phyloP scores from a whole-genome alignment of 2,329 filamentous ascomycete species.

The Colletotrichum caudatum region DNA sequence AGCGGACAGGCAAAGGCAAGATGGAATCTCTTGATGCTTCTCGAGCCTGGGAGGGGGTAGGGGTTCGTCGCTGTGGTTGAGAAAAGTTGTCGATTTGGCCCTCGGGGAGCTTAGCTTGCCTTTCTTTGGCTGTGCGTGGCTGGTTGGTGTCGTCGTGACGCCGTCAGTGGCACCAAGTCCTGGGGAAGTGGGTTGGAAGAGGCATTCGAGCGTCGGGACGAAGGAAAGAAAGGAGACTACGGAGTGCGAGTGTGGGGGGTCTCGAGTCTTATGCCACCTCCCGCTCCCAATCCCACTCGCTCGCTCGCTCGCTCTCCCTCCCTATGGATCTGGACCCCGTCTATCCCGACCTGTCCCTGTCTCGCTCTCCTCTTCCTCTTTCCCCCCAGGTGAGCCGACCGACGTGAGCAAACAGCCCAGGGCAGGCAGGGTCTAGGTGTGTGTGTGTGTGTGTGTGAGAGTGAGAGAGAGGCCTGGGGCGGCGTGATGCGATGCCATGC shows the following conservation, averaged over 20 bases:
- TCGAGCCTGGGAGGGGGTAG: constrained; percentile 7
- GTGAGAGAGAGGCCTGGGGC: constrained; percentile 25
- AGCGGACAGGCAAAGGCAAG: constrained; percentile 4
- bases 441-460: constrained; percentile 26
- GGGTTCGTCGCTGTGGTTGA: not conserved
- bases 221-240: constrained; percentile 15
- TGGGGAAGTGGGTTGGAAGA: constrained; percentile 38
- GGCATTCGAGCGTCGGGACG: constrained; percentile 21
- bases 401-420: constrained; percentile 12
- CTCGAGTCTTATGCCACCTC: constrained; percentile 33
- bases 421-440: constrained; percentile 8
- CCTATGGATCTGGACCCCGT: not conserved
- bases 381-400: constrained; percentile 15
- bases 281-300: constrained; percentile 17
- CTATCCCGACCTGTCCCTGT: not conserved
- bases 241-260: constrained; percentile 35
- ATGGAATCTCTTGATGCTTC: constrained; percentile 16
- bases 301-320: not conserved
- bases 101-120: not conserved
- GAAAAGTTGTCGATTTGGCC: constrained; percentile 3
- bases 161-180: constrained; percentile 25
- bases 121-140: constrained; percentile 5
- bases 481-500: constrained; percentile 30
- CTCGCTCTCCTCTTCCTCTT: not conserved
- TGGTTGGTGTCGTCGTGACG: constrained; percentile 8